Evolutionary conservation across 2,329 filamentous ascomycete genomes (phyloP).

Genomic region (Pseudogymnoascus sp.): DNA sequence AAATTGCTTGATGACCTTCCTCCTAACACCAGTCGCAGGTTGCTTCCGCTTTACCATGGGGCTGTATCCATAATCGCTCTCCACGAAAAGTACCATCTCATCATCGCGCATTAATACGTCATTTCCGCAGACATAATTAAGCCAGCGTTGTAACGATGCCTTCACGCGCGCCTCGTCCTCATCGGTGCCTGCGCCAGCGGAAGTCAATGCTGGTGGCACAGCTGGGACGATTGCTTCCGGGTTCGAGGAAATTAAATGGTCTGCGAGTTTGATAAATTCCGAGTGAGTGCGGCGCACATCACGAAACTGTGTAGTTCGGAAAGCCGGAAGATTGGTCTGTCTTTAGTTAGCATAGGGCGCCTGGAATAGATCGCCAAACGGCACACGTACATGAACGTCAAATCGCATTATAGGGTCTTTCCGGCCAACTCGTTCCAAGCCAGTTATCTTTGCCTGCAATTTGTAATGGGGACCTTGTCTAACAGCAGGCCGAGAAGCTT

Average conservation of each 20-base stretch:
- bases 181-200: conserved; percentile 88
- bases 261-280: conserved; percentile 92
- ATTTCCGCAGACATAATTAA: conserved; percentile 87
- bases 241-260: conserved; percentile 95
- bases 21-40: conserved; percentile 86
- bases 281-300: conserved; percentile 92
- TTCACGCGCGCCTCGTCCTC: conserved; percentile 91
- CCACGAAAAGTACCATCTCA: conserved; percentile 97
- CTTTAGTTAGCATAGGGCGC: neutral
- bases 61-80: conserved; percentile 97
- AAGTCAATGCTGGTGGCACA: conserved; percentile 88
- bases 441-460: conserved; percentile 90
- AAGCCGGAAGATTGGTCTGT: conserved; percentile 96
- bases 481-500: conserved; percentile 29
- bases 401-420: conserved; percentile 94
- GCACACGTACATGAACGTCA: conserved; percentile 76
- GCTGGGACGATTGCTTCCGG: conserved; percentile 91
- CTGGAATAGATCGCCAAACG: neutral
- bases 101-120: conserved; percentile 91
- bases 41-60: conserved; percentile 94
- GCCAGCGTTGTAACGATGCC: conserved; percentile 82
- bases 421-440: conserved; percentile 82
- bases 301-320: conserved; percentile 94
- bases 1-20: conserved; percentile 97
- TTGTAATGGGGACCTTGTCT: conserved; percentile 61